These are phyloP conservation scores for Elaeis guineensis DNA, from an alignment of 176 grass and related monocot genomes.

Conservation along the genomic window DNA sequence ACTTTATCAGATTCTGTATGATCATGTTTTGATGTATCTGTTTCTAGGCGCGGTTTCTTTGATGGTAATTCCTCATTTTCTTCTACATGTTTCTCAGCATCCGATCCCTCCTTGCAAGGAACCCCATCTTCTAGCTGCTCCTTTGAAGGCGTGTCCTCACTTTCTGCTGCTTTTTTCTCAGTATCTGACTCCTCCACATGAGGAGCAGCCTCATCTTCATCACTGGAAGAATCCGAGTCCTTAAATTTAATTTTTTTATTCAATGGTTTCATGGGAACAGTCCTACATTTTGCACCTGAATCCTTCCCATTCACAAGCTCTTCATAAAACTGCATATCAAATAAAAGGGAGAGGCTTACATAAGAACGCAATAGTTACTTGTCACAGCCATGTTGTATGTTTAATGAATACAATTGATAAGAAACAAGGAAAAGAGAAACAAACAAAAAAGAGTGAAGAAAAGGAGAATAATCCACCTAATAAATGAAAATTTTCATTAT, in stretches of 20 bases:
- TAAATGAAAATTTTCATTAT: no score
- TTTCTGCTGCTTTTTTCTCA: constrained; percentile 34
- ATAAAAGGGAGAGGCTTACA: not conserved
- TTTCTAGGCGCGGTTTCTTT: constrained; percentile 63
- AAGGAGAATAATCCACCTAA: no score
- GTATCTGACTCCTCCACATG: constrained; percentile 27
- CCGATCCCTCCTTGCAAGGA: constrained; percentile 17
- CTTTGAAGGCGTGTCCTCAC: constrained; percentile 14
- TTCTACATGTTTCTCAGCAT: constrained; percentile 19
- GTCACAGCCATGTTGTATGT: no score
- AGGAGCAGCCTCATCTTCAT: constrained; percentile 30
- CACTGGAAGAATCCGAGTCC: constrained; percentile 77
- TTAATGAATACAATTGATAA: no score
- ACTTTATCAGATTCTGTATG: constrained; percentile 16
- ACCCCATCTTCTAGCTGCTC: constrained; percentile 18
- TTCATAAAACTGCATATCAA: constrained; percentile 64
- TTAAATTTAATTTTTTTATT: constrained; percentile 83
- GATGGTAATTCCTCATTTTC: constrained; percentile 32
- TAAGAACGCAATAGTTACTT: not conserved
- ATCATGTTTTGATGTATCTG: constrained; percentile 6
- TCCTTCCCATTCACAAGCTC: constrained; percentile 58
- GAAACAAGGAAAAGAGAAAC: no score
- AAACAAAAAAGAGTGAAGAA: no score
- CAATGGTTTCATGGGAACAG: constrained; percentile 38
- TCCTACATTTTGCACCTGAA: constrained; percentile 19